Evolutionary conservation across 108 stramenopile genomes (phyloP).

Genomic region (Skeletonema costatum): DNA sequence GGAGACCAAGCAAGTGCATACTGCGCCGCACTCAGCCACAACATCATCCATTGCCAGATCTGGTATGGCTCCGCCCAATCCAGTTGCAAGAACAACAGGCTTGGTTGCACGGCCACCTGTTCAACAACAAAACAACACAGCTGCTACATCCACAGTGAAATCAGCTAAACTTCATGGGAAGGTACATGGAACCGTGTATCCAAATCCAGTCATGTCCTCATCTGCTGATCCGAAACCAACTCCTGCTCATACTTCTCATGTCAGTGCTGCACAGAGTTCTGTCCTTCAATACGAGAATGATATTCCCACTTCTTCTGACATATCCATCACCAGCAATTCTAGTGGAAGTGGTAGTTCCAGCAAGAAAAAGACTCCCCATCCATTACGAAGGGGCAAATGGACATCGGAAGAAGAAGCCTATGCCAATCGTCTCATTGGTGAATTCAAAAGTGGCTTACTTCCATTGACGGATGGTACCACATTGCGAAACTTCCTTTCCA

Average conservation of each 20-base stretch:
- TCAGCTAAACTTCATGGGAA: neutral
- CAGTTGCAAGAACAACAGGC: neutral
- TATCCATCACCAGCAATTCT: neutral
- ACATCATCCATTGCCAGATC: neutral
- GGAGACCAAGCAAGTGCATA: neutral
- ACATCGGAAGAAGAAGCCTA: conserved; percentile 96
- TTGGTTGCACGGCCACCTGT: neutral
- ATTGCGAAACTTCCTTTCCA: conserved; percentile 91
- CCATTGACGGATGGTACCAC: conserved; percentile 96
- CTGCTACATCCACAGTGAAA: neutral
- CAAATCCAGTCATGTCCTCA: neutral
- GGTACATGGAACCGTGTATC: neutral
- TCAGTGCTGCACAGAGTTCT: neutral
- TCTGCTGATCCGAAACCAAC: neutral
- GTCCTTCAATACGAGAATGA: neutral
- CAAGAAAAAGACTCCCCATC: conserved; percentile 37
- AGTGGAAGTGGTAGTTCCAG: neutral
- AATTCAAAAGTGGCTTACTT: conserved; percentile 93
- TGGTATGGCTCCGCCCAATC: neutral
- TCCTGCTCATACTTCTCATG: neutral
- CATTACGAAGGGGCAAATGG: conserved; percentile 87
- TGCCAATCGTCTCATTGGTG: conserved; percentile 89
- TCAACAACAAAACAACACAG: neutral
- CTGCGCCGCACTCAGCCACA: neutral
- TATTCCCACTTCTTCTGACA: neutral